A percentile compares a stretch with the other conserved stretches of the same genome.
Evolutionary conservation across 2,329 filamentous ascomycete species (phyloP).

Genomic region (Rhynchosporium agropyri): DNA sequence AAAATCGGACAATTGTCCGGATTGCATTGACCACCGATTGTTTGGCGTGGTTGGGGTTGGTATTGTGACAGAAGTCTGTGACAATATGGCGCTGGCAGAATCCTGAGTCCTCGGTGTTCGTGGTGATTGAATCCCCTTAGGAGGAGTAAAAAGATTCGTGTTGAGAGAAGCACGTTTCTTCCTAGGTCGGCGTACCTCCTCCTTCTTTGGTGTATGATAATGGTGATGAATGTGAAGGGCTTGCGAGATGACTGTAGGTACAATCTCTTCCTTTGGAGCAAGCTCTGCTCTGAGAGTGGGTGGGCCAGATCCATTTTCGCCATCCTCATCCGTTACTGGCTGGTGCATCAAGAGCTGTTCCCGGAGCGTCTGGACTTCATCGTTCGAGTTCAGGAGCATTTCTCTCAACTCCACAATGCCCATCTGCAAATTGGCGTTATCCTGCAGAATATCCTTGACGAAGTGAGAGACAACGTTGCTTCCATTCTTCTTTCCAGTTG

Average conservation of each 20-base stretch:
- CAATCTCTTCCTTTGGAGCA: slow-evolving; percentile 49
- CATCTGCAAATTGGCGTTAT: slow-evolving; percentile 91
- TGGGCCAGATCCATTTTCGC: slow-evolving; percentile 42
- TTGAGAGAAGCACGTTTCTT: slow-evolving; percentile 72
- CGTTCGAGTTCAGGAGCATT: slow-evolving; percentile 87
- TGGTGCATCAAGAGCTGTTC: slow-evolving; percentile 82
- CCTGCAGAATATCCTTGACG: slow-evolving; percentile 90
- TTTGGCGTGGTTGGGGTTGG: slow-evolving; percentile 49
- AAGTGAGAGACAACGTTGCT: slow-evolving; percentile 88
- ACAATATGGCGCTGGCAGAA: slow-evolving; percentile 47
- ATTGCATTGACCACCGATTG: slow-evolving; percentile 67
- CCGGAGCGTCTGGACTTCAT: slow-evolving; percentile 85
- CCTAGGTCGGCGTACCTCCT: slow-evolving; percentile 64
- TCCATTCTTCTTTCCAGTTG: slow-evolving; percentile 60
- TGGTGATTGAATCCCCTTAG: slow-evolving; percentile 43
- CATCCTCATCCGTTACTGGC: slow-evolving; percentile 55
- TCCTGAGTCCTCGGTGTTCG: slow-evolving; percentile 46
- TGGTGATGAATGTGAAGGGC: slow-evolving; percentile 94
- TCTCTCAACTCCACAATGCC: slow-evolving; percentile 90
- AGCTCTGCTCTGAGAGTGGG: slow-evolving; percentile 74
- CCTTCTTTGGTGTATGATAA: slow-evolving; percentile 72
- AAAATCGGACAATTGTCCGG: slow-evolving; percentile 64
- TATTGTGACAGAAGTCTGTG: slow-evolving; percentile 54
- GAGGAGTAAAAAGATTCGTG: slow-evolving; percentile 62
- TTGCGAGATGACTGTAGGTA: slow-evolving; percentile 55